Base-by-base conservation (phyloP, 768 basidiomycete genomes). In the Vararia minispora region DNA sequence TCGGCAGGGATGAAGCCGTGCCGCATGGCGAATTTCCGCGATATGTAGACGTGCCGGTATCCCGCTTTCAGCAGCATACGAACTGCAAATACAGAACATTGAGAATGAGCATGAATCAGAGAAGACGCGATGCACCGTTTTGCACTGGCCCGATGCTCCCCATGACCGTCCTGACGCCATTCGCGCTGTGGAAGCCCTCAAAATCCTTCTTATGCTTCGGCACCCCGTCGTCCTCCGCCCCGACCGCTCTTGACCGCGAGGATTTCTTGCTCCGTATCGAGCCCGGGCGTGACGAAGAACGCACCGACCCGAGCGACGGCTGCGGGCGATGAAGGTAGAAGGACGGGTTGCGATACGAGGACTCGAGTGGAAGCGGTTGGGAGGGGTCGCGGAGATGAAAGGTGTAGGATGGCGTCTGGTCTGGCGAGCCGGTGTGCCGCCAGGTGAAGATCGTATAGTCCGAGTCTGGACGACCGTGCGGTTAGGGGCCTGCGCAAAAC, bases 1-100 rank as follows among this genome's bases (percentile, higher is more conserved):
- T 91, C 88, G 16, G 67, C 63, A 2, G 89, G 87, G 40, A 97
- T 84, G 56, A 99, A 89, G 2, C 80, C 82, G 54, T 95, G 76
- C 47, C 77, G 72, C 44, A 78, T 63, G 2, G 95, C 95, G 52
- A 98, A 99, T 53, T 83, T 81, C 39, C 95, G 74, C 10, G 91
- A 95, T 42, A 99, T 82, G 60, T 99, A 99, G 35, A 97, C 92
- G 51, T 92, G 79, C 11, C 89, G 70, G 58, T 98, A 83, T 13
- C 95, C 92, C 13, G 75, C 71, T 59, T 89, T 94, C 43, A 99
- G 67, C 27, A 97, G 71, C 92, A 97, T 99, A 14, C 85, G 76
- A 1, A 92, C 89, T 89, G 50, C 0, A 16, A 13, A 30, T 16
- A 33, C 36, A 10, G 40, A 25, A 32, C 17, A 20, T 11, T 39